phyloP scores from a whole-genome alignment of 176 grass and related monocot species.

The Oryza coarctata region DNA sequence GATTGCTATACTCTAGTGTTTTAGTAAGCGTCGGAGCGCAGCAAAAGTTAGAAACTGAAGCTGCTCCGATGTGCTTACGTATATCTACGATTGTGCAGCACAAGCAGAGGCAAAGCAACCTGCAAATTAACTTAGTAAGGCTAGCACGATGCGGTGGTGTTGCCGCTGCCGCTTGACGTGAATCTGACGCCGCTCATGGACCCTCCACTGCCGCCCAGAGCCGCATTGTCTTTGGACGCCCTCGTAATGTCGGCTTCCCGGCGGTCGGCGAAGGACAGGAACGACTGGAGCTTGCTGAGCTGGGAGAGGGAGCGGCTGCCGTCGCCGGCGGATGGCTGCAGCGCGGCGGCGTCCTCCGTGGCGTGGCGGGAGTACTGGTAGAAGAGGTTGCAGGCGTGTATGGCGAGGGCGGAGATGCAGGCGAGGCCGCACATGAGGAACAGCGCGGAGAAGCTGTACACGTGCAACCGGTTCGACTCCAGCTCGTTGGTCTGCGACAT shows the following conservation, averaged over 20 bases:
- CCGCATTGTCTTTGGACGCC: not conserved
- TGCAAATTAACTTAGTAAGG: not conserved
- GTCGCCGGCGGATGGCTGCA: not conserved
- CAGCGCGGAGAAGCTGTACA: slow-evolving; percentile 69
- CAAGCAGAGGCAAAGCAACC: slow-evolving; percentile 23
- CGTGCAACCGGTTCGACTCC: slow-evolving; percentile 47
- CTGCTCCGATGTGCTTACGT: slow-evolving; percentile 39
- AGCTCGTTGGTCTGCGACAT: slow-evolving; percentile 26
- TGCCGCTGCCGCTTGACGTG: slow-evolving; percentile 28
- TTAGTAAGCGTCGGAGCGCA: not conserved
- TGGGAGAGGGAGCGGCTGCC: not conserved
- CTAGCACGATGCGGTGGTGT: slow-evolving; percentile 23
- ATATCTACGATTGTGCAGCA: slow-evolving; percentile 45
- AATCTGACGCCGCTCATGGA: slow-evolving; percentile 23
- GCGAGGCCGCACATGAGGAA: slow-evolving; percentile 78
- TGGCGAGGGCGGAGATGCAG: slow-evolving; percentile 52
- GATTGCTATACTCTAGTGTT: not conserved
- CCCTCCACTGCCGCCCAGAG: slow-evolving; percentile 3
- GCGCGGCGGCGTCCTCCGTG: not conserved
- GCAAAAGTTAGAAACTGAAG: not conserved
- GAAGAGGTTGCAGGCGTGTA: slow-evolving; percentile 49
- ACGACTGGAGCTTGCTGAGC: slow-evolving; percentile 44
- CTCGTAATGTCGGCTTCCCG: slow-evolving; percentile 12
- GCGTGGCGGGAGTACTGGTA: slow-evolving; percentile 46
- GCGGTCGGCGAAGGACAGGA: slow-evolving; percentile 71